Evolutionary conservation across 352 stramenopile species (phyloP), one percentile per base, ranked within the genome.

Genomic region (Globisporangium barbulae): DNA sequence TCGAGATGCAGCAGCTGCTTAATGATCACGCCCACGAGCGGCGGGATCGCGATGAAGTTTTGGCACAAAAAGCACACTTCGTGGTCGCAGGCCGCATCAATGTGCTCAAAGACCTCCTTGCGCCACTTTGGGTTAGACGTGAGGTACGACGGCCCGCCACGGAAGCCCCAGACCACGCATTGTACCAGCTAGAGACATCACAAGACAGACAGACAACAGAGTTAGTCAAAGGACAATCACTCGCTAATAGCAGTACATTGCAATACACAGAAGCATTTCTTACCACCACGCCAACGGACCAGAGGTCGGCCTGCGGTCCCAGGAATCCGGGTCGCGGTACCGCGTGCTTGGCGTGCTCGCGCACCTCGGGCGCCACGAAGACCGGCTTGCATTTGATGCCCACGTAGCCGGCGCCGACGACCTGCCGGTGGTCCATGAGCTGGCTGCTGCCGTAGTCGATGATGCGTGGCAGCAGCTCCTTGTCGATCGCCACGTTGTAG

Each of bases 341-440:
- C 21, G 76, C 54, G 33, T 85, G 72, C 49, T 76, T 83, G 49
- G 87, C 74, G 59, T 93, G 78, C 9, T 69, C 69, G 37, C 80
- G 73, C 63, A 95, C 72, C 68, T 95, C 86, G 1, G 86, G 86
- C 2, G 86, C 71, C 37, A 92, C 83, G 64, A 91, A 95, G 45
- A 85, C 61, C 15, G 79, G 81, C 52, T 95, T 95, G 66, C 76
- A 89, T 75, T 95, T 95, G 75, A 95, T 90, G n/a, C 73, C 77
- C 9, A 88, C 80, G 63, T 79, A 73, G 0, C 86, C 86, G 1
- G 64, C 73, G 1, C 79, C 84, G 25, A 87, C 86, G 30, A 85
- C 35, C 0, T 79, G 75, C 45, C 76, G 69, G 63, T 91, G 76
- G 61, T 93, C 83, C 67, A 93, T 84, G 44, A 95, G 67, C 66